Evolutionary conservation across 345 rosid genomes (phyloP), one percentile per base, ranked within the genome.

Genomic region (Gossypium sturtianum): DNA sequence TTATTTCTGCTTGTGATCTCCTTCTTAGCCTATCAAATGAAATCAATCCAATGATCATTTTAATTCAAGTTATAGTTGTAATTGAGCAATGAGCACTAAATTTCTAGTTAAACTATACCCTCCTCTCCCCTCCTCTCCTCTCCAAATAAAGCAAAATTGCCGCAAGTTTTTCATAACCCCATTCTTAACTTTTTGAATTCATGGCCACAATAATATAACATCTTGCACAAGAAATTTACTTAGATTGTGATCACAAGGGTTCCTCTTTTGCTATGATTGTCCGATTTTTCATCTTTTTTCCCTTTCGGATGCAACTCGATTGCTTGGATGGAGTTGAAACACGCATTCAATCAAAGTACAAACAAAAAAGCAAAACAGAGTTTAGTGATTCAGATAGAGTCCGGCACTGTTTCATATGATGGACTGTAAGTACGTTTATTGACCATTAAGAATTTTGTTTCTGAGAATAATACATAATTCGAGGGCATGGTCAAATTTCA

Each of bases 271-370:
- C 13, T 25, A 23, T 48, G 16, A 44, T 47, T n/a, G 29, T 27
- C 48, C 48, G 49, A 47, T 49, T 63, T 61, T 25, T 8, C 49
- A 45, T 72, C 49, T 57, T 27, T 9, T 45, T 45, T 4, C 12
- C n/a, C 6, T 75, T 62, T 7, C 75, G 87, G 91, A 80, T 89
- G 90, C 83, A 83, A 77, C 81, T 89, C 4, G n/a, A 60, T 73
- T 80, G 94, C 85, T 51, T 89, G 91, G 94, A 81, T 83, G 38
- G 89, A 83, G 81, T 77, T 81, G 71, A 78, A 64, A 10, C 85
- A 85, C 23, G 12, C 63, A 56, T 60, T 73, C 49, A 58, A 83
- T 64, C 80, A 81, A 72, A 80, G 63, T 75, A 76, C 57, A 41
- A 66, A 53, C 17, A 72, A 77, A 65, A 86, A 81, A 72, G 66